Percentiles rank a stretch among this genome's conserved stretches.
phyloP scores from a whole-genome alignment of 176 grass and related monocot species.

The Pontederia paniculata region DNA sequence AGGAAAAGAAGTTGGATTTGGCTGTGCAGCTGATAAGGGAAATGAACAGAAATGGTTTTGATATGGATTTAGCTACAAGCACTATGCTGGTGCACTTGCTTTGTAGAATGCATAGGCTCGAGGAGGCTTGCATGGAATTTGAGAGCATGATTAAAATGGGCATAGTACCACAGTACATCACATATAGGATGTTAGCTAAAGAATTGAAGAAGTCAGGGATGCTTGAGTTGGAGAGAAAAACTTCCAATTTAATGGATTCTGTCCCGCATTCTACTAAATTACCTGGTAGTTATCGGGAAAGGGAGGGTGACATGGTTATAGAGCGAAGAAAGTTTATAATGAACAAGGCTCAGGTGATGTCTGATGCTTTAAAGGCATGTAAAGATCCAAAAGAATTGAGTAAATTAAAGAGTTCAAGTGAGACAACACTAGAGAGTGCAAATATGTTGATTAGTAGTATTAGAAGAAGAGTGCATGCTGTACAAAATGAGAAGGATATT shows the following conservation, averaged over 20 bases:
- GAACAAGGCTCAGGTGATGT: constrained; percentile 49
- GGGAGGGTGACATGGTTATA: constrained; percentile 28
- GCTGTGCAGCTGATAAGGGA: constrained; percentile 53
- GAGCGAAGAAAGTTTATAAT: constrained; percentile 51
- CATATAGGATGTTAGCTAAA: constrained; percentile 61
- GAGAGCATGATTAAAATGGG: constrained; percentile 61
- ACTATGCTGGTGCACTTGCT: constrained; percentile 85
- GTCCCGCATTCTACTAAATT: constrained; percentile 68
- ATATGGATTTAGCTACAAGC: constrained; percentile 52
- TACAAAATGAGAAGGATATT: background rate
- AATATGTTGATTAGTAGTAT: constrained; percentile 45
- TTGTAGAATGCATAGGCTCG: constrained; percentile 34
- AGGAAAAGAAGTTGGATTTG: constrained; percentile 42
- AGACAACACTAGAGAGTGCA: constrained; percentile 44
- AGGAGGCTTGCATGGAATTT: constrained; percentile 56
- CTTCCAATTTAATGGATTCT: constrained; percentile 46
- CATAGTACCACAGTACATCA: constrained; percentile 70
- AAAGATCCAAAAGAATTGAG: constrained; percentile 26
- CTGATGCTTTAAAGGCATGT: constrained; percentile 44
- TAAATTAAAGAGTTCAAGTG: constrained; percentile 31
- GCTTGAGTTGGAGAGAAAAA: constrained; percentile 31
- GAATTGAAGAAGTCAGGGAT: constrained; percentile 45
- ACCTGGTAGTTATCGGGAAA: constrained; percentile 53
- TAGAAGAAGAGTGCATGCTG: constrained; percentile 41
- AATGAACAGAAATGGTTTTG: constrained; percentile 51